A percentile compares a stretch with the other conserved stretches of the same genome.
phyloP scores from a whole-genome alignment of 371 early-diverging fungal species.

The Apophysomyces elegans region DNA sequence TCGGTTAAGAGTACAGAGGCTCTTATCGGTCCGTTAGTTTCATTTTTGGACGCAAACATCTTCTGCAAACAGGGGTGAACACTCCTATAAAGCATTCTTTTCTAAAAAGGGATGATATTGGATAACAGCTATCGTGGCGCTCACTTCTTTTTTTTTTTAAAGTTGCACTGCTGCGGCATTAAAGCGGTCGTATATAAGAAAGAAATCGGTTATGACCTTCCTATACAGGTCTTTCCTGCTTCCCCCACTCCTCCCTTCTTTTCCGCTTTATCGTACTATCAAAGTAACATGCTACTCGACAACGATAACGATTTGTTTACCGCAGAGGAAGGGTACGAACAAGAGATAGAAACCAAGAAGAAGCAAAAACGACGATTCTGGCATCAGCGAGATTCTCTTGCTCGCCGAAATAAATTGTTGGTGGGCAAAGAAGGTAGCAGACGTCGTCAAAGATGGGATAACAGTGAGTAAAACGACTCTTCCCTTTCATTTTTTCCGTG shows the following conservation, averaged over 20 bases:
- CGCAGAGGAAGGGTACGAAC: background rate
- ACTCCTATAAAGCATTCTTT: no score
- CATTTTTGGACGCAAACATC: no score
- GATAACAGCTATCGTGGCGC: background rate
- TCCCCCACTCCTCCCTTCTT: background rate
- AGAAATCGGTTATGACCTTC: background rate
- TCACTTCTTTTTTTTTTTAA: background rate
- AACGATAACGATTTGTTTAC: background rate
- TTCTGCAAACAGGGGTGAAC: no score
- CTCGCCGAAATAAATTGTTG: slow-evolving; percentile 16
- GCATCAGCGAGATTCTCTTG: slow-evolving; percentile 20
- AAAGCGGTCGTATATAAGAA: background rate
- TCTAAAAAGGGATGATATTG: no score
- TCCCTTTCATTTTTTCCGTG: background rate
- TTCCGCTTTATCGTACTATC: background rate
- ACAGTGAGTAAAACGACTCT: slow-evolving; percentile 1
- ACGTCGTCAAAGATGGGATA: slow-evolving; percentile 8
- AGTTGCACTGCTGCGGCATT: background rate
- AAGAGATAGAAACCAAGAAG: background rate
- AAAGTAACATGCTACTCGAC: background rate
- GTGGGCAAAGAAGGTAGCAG: slow-evolving; percentile 9
- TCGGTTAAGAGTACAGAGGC: no score
- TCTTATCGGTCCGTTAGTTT: no score
- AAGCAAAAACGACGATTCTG: slow-evolving; percentile 16
- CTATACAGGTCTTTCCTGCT: background rate